phyloP scores from a whole-genome alignment of 1,139 yeast species.

The Yarrowia galli region DNA sequence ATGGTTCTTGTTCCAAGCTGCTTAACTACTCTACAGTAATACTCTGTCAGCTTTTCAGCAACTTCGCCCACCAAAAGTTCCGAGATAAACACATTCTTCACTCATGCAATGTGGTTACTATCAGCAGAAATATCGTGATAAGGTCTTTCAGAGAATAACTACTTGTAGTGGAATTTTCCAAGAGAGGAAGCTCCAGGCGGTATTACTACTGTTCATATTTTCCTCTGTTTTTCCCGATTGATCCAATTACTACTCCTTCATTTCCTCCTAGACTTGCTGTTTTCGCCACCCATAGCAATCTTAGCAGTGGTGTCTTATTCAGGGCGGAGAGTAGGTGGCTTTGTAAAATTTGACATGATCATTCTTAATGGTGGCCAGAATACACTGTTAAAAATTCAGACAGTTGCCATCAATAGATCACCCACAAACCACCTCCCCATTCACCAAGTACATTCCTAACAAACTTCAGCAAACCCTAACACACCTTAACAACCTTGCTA shows the following conservation, averaged over 20 bases:
- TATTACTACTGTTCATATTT: no score
- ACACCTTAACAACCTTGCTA: no score
- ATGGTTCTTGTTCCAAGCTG: neutral
- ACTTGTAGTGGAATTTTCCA: no score
- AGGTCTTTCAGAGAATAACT: neutral
- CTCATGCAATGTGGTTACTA: neutral
- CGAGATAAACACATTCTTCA: no score
- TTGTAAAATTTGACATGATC: no score
- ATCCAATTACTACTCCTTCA: neutral
- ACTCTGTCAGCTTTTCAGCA: neutral
- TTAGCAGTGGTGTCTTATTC: no score
- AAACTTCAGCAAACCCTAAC: neutral
- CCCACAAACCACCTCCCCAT: neutral
- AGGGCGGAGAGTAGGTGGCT: no score
- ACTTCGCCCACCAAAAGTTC: no score
- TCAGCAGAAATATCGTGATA: neutral
- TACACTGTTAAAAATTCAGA: neutral
- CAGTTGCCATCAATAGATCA: neutral
- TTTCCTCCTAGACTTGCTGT: neutral
- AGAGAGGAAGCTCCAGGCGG: no score
- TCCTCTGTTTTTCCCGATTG: neutral
- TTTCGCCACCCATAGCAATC: conserved; percentile 3
- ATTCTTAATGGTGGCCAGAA: no score
- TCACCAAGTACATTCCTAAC: neutral
- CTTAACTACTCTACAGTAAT: neutral